phyloP scores from a whole-genome alignment of 768 basidiomycete species.

The Inosperma sp. region DNA sequence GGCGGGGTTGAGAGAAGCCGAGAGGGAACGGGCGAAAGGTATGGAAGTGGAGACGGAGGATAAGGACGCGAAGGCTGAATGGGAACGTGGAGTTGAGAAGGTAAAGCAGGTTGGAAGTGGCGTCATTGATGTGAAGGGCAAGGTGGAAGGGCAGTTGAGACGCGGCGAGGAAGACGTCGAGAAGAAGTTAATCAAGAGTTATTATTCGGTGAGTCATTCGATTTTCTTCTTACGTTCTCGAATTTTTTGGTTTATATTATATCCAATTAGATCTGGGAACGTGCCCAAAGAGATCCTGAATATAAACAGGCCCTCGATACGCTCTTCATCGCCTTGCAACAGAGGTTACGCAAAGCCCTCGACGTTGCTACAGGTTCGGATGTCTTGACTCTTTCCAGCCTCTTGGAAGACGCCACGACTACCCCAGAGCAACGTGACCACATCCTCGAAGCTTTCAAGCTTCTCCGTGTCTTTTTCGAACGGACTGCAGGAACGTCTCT shows the following conservation, averaged over 20 bases:
- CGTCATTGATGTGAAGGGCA: constrained; percentile 48
- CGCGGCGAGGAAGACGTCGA: constrained; percentile 36
- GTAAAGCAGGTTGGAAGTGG: constrained; percentile 53
- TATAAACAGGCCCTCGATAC: constrained; percentile 56
- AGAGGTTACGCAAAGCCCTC: constrained; percentile 50
- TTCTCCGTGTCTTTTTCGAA: constrained; percentile 44
- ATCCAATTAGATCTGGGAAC: constrained; percentile 50
- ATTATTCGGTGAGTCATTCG: constrained; percentile 40
- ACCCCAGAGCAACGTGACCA: constrained; percentile 64
- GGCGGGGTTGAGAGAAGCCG: constrained; percentile 48
- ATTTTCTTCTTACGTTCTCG: background rate
- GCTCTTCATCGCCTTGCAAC: constrained; percentile 51
- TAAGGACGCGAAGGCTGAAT: constrained; percentile 47
- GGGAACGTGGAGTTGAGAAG: constrained; percentile 65
- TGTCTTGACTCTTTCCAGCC: constrained; percentile 46
- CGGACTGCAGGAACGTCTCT: constrained; percentile 53
- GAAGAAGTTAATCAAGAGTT: constrained; percentile 48
- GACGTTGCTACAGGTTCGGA: constrained; percentile 45
- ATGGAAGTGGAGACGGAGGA: constrained; percentile 46
- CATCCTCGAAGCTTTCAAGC: constrained; percentile 46
- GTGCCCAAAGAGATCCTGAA: constrained; percentile 55
- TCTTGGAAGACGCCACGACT: constrained; percentile 60
- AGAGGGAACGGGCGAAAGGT: constrained; percentile 56
- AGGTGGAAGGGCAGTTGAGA: constrained; percentile 39
- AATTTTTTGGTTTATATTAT: background rate